Base-by-base conservation (phyloP, 371 early-diverging fungal species). In the Rhizopus microsporus region DNA sequence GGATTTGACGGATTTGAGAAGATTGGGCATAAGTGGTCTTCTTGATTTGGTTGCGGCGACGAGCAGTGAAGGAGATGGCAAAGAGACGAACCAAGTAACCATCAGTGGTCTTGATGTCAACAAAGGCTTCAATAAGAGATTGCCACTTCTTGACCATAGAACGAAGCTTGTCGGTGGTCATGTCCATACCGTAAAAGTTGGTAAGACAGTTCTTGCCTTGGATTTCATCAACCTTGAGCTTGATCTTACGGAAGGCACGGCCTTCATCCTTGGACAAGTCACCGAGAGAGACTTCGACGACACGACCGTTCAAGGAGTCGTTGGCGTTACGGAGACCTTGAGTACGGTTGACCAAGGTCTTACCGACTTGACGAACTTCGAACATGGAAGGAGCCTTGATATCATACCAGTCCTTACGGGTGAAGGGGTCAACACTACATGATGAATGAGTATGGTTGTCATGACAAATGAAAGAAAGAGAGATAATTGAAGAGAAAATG, bases 61-160 rank as follows among this genome's bases (percentile, higher is more conserved):
- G 89, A 85, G 90, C 88, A 84, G 99, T 99, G 90, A 98, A 97
- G 65, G 90, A 97, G 74, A 96, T 92, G 69, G 89, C 86, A 77
- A 99, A 99, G 66, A 98, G 81, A 72, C 99, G 95, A 71, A 99
- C 82, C 61, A 94, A 84, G 88, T 97, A 97, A 65, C 98, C 99
- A 83, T 99, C 99, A 70, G 95, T 95, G 80, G 99, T 98, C 88
- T 95, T 97, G 83, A 99, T 92, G 77, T 99, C 99, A 45, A 93
- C 88, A 78, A 91, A 86, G 60, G 97, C 98, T 86, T 99, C 99
- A 60, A 99, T 95, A 60, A 98, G 86, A 65, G 99, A 86, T 88
- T 97, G 97, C 99, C 99, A 98, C 89, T 99, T 99, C 91, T 94
- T 96, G 78, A 99, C 93, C 79, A 99, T 86, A 71, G 97, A 96